Base-by-base conservation (phyloP, 169 alveolate species). In the Pseudocohnilembus persalinus region DNA sequence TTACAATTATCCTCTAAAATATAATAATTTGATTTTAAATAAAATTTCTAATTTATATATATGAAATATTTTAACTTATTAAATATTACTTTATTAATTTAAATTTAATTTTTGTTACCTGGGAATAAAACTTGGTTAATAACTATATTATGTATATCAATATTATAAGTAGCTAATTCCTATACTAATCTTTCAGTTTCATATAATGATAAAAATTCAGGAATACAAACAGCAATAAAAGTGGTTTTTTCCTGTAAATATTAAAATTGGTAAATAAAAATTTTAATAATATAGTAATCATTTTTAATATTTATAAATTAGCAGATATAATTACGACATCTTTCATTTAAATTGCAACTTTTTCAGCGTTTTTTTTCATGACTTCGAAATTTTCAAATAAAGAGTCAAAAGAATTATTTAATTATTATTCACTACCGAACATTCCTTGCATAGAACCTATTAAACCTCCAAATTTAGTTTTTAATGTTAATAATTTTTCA, bases 181-280 rank as follows among this genome's bases (percentile, higher is more conserved):
- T 97, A 99, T 28, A 98, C 98, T 76, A 99, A 91, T 84, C 99
- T 90, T 88, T 99, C 99, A 32, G 99, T 99, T 92, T 99, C 99
- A 91, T 98, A 99, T 29, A 99, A 97, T 80, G 99, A 96, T 82
- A 99, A 93, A 89, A 99, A 99, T 93, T 99, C 99, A 0, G 99
- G 99, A 49, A 99, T 98, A 79, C 99, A 98, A 64, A 99, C 99
- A 75, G 99, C 99, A 29, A 99, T 98, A 93, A 99, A 99, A 11
- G 99, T 98, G 25, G 99, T 98, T 83, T 89, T 94, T 30, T 31
- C 73, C 89, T 85, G 33, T 78, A n/a, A n/a, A n/a, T n/a, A n/a
- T n/a, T n/a, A n/a, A n/a, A n/a, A n/a, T n/a, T n/a, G 31, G 34
- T 29, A 63, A 76, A 30, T 25, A 34, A 34, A 32, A 63, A 34